Conservation (phyloP, 805 yeast species). For the Torulaspora microellipsoides region DNA sequence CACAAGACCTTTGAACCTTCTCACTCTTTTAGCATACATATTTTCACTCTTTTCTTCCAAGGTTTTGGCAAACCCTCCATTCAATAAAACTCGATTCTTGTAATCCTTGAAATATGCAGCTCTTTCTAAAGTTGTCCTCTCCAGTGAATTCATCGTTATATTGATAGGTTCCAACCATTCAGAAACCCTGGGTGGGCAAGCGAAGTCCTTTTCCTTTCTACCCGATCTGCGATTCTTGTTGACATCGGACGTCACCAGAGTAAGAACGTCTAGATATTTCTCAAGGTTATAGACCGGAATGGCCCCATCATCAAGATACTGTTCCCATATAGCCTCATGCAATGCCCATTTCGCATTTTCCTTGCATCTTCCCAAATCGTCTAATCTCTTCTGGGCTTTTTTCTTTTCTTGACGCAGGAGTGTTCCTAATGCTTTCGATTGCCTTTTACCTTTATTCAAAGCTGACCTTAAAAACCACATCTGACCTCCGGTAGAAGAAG, state of each 20-base stretch:
- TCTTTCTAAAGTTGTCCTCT: conserved; percentile 7
- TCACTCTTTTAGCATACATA: conserved; percentile 25
- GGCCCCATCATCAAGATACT: conserved; percentile 12
- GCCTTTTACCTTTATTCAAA: conserved; percentile 25
- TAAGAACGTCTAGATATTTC: conserved; percentile 5
- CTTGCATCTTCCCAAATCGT: conserved; percentile 16
- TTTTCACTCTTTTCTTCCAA: conserved; percentile 18
- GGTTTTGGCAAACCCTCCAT: conserved; percentile 15
- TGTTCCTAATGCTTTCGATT: conserved; percentile 24
- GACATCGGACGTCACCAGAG: neutral
- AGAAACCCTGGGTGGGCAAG: conserved; percentile 2
- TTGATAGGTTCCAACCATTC: conserved; percentile 31
- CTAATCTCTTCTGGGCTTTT: conserved; percentile 21
- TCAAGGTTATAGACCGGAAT: conserved; percentile 6
- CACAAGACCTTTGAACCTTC: conserved; percentile 20
- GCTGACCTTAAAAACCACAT: conserved; percentile 33
- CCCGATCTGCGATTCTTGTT: neutral
- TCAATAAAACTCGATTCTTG: conserved; percentile 16
- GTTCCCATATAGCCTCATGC: conserved; percentile 34
- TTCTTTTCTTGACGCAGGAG: conserved; percentile 22
- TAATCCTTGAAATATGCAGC: conserved; percentile 16
- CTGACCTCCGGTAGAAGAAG: conserved; percentile 23
- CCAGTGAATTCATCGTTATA: conserved; percentile 13
- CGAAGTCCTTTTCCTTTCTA: neutral
- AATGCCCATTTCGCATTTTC: conserved; percentile 23